Evolutionary conservation across 129 eudicot genomes (phyloP).

Genomic region (Flaveria trinervia): DNA sequence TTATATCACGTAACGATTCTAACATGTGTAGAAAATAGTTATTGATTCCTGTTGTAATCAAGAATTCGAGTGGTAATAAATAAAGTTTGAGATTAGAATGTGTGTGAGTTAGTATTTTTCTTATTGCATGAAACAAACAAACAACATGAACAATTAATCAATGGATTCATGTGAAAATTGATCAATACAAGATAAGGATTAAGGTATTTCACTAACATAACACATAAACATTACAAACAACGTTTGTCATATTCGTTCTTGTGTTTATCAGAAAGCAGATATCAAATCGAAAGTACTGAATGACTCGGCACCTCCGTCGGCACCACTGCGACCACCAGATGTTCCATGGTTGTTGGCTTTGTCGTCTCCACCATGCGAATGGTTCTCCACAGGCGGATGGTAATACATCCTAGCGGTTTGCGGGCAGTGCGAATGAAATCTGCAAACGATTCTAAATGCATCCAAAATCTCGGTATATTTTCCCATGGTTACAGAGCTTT

Average conservation of each 20-base stretch:
- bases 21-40: no score
- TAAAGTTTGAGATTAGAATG: no score
- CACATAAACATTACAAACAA: constrained; percentile 10
- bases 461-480: constrained; percentile 72
- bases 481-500: constrained; percentile 46
- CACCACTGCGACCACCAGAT: constrained; percentile 24
- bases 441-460: constrained; percentile 64
- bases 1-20: no score
- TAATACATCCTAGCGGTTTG: constrained; percentile 89
- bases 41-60: no score
- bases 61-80: no score
- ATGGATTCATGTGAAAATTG: neutral
- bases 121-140: neutral
- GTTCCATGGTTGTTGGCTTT: constrained; percentile 17
- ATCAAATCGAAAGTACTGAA: constrained; percentile 33
- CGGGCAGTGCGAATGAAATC: constrained; percentile 91
- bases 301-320: neutral
- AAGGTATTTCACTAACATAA: constrained; percentile 17
- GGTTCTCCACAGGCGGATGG: constrained; percentile 73
- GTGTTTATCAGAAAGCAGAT: constrained; percentile 33
- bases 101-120: no score
- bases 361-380: constrained; percentile 28
- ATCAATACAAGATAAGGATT: constrained; percentile 10
- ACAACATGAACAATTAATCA: neutral
- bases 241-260: constrained; percentile 20